Conservation (phyloP, 2,329 filamentous ascomycete genomes). For the Microsporum ferrugineum region DNA sequence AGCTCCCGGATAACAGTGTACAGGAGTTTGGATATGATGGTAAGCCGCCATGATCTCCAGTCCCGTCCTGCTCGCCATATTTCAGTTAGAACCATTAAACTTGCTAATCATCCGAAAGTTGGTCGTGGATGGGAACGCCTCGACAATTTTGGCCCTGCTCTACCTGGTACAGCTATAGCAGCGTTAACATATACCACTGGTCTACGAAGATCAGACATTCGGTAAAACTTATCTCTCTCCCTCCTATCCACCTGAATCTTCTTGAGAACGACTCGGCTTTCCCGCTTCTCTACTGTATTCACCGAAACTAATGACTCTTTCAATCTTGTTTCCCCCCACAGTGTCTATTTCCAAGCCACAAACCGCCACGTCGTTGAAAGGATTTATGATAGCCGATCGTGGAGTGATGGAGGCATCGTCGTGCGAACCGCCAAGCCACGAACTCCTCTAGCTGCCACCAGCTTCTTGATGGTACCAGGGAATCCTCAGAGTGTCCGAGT, state of each 20-base stretch:
- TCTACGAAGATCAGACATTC: not conserved
- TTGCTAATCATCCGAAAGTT: not conserved
- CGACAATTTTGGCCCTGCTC: not conserved
- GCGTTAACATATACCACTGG: not conserved
- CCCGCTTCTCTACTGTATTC: not conserved
- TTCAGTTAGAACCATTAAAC: not conserved
- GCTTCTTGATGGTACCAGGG: not conserved
- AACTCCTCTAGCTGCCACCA: not conserved
- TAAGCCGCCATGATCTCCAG: not conserved
- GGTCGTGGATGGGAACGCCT: not conserved
- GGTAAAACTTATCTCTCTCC: not conserved
- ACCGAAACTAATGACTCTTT: not conserved
- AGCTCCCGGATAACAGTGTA: not conserved
- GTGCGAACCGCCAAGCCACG: not conserved
- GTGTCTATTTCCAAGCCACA: not conserved
- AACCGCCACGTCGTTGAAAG: not conserved
- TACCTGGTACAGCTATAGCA: not conserved
- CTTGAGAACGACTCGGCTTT: not conserved
- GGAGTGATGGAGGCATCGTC: not conserved
- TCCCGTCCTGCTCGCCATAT: not conserved
- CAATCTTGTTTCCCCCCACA: not conserved
- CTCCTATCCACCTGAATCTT: not conserved
- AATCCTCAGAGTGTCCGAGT: not conserved
- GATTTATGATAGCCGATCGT: not conserved
- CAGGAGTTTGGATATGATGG: slow-evolving; percentile 4